phyloP scores from a whole-genome alignment of 805 yeast species.

The Candida boleticola region DNA sequence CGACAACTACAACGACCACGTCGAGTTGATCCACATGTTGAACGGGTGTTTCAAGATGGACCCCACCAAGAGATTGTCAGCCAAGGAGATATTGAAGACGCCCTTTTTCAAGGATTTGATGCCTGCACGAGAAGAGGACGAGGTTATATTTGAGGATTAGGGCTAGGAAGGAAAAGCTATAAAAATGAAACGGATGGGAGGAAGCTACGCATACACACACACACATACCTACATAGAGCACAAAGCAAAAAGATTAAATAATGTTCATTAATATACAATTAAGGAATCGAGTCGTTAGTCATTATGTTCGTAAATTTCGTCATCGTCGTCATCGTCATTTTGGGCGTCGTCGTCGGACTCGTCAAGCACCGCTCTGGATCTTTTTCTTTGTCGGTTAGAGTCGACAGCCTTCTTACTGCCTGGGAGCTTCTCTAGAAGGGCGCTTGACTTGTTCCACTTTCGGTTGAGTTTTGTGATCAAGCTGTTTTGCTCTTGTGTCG shows the following conservation, averaged over 20 bases:
- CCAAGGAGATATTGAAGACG: slow-evolving; percentile 53
- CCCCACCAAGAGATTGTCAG: slow-evolving; percentile 54
- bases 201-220: too few species aligned
- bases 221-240: too few species aligned
- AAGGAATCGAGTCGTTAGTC: slow-evolving; percentile 1
- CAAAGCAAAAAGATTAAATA: too few species aligned
- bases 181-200: too few species aligned
- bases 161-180: too few species aligned
- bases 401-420: background rate
- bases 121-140: slow-evolving; percentile 27
- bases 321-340: too few species aligned
- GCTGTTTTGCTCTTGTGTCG: slow-evolving; percentile 30
- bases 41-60: slow-evolving; percentile 58
- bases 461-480: slow-evolving; percentile 34
- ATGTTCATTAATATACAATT: background rate
- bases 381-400: background rate
- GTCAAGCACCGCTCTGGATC: slow-evolving; percentile 1
- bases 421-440: background rate
- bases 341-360: slow-evolving; percentile 3
- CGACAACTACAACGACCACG: slow-evolving; percentile 38
- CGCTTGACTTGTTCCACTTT: slow-evolving; percentile 36
- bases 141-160: slow-evolving; percentile 16
- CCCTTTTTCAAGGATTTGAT: slow-evolving; percentile 55
- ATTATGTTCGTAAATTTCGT: background rate
- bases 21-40: slow-evolving; percentile 53